These are phyloP conservation scores for Fusarium brachygibbosum DNA, from an alignment of 2,329 filamentous ascomycete species.

Conservation along the genomic window DNA sequence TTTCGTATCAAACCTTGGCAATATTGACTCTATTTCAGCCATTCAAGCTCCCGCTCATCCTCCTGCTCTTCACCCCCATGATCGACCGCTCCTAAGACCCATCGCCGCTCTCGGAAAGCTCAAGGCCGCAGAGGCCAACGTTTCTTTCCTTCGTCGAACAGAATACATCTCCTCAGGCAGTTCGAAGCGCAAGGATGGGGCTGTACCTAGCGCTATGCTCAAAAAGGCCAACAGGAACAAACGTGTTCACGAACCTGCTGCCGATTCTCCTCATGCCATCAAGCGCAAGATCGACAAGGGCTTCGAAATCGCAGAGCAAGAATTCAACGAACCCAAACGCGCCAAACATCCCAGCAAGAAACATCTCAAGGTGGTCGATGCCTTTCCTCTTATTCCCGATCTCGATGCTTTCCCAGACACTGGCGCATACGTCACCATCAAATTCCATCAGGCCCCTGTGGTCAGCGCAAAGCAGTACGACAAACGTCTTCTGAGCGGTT, in stretches of 20 bases:
- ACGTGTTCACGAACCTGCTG: constrained; percentile 70
- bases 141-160: constrained; percentile 94
- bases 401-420: constrained; percentile 77
- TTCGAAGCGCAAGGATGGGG: constrained; percentile 63
- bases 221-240: constrained; percentile 52
- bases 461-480: constrained; percentile 67
- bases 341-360: constrained; percentile 72
- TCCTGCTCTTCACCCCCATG: constrained; percentile 82
- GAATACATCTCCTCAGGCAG: constrained; percentile 86
- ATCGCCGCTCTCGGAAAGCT: constrained; percentile 88
- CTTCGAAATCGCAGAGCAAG: constrained; percentile 68
- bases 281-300: constrained; percentile 75
- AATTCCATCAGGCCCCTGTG: constrained; percentile 76
- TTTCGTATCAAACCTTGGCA: background rate
- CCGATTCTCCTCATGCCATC: constrained; percentile 75
- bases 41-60: constrained; percentile 83
- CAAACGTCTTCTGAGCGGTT: constrained; percentile 70
- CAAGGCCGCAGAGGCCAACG: constrained; percentile 79
- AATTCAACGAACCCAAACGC: constrained; percentile 66
- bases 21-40: constrained; percentile 63
- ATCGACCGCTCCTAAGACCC: constrained; percentile 85
- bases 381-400: constrained; percentile 73
- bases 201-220: constrained; percentile 58
- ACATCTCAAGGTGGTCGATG: constrained; percentile 69
- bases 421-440: constrained; percentile 77